Percentiles rank a stretch among this genome's conserved stretches.
Conservation (phyloP, 2,329 filamentous ascomycete genomes). For the Arthrobotrys megalospora region DNA sequence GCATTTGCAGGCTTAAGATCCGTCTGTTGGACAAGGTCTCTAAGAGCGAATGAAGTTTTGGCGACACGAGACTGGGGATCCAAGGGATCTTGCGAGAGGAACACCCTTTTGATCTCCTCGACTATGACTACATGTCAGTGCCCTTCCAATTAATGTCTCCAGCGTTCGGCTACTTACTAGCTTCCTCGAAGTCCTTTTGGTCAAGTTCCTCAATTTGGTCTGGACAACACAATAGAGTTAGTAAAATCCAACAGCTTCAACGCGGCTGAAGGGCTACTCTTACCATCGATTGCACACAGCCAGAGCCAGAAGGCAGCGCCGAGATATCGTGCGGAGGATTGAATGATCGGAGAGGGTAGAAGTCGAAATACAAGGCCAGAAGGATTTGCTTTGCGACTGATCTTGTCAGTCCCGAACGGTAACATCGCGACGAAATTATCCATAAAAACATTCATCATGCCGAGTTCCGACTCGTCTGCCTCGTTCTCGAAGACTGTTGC, state of each 20-base stretch:
- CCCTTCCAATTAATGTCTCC: neutral
- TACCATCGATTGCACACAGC: slow-evolving; percentile 64
- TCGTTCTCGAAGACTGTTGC: slow-evolving; percentile 42
- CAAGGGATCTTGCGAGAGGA: slow-evolving; percentile 58
- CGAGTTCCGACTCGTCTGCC: slow-evolving; percentile 47
- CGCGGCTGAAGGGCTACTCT: neutral
- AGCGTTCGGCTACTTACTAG: slow-evolving; percentile 39
- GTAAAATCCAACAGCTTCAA: slow-evolving; percentile 47
- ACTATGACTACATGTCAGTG: slow-evolving; percentile 24
- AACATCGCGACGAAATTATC: slow-evolving; percentile 63
- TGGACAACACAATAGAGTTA: slow-evolving; percentile 44
- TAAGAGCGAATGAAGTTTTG: slow-evolving; percentile 62
- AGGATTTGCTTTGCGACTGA: slow-evolving; percentile 63
- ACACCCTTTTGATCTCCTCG: slow-evolving; percentile 36
- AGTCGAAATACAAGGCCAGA: slow-evolving; percentile 63
- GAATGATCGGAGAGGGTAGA: slow-evolving; percentile 62
- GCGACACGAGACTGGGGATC: slow-evolving; percentile 56
- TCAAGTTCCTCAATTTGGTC: slow-evolving; percentile 59
- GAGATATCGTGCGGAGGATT: slow-evolving; percentile 62
- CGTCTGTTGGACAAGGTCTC: slow-evolving; percentile 62
- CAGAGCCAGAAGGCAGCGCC: slow-evolving; percentile 64
- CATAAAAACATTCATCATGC: slow-evolving; percentile 58
- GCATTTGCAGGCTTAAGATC: slow-evolving; percentile 18
- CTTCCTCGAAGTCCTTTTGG: slow-evolving; percentile 51
- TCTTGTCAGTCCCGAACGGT: slow-evolving; percentile 62